phyloP scores from a whole-genome alignment of 2,329 filamentous ascomycete genomes.

The Pyrenophora seminiperda region DNA sequence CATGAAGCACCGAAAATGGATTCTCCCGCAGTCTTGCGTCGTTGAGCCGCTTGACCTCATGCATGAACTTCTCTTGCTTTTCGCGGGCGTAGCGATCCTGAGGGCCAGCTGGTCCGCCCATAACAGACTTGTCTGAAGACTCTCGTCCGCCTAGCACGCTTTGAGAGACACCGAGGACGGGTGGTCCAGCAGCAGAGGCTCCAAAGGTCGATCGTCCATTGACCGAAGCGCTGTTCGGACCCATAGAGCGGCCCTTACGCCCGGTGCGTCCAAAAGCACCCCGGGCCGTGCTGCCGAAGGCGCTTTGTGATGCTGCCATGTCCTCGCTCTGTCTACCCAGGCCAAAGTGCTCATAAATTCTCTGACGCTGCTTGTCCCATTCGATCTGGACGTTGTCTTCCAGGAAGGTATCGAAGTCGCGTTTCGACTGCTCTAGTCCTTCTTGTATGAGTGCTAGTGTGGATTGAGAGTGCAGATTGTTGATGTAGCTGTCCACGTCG shows the following conservation, averaged over 20 bases:
- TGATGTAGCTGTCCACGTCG: conserved; percentile 73
- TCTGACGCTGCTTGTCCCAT: conserved; percentile 91
- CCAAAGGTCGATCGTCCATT: conserved; percentile 58
- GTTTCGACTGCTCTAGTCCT: conserved; percentile 84
- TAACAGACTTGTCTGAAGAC: conserved; percentile 62
- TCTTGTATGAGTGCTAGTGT: conserved; percentile 90
- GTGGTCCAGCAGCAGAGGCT: conserved; percentile 70
- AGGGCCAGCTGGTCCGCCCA: conserved; percentile 56
- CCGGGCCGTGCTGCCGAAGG: conserved; percentile 41
- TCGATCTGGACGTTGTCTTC: conserved; percentile 95
- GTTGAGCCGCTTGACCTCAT: conserved; percentile 81
- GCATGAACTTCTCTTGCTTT: conserved; percentile 81
- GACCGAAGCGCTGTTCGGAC: conserved; percentile 41
- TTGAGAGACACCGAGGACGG: conserved; percentile 81
- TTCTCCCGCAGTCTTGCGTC: conserved; percentile 67
- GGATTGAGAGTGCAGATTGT: conserved; percentile 86
- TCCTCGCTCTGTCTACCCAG: conserved; percentile 61
- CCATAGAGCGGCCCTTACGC: conserved; percentile 49
- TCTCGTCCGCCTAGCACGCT: conserved; percentile 65
- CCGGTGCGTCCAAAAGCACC: conserved; percentile 60
- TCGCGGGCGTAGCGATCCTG: conserved; percentile 80
- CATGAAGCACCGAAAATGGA: conserved; percentile 74
- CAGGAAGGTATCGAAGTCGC: conserved; percentile 90
- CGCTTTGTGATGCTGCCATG: conserved; percentile 44
- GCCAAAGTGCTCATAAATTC: conserved; percentile 96